phyloP scores from a whole-genome alignment of 1,284 basidiomycete species.

The Apiotrichum gamsii region DNA sequence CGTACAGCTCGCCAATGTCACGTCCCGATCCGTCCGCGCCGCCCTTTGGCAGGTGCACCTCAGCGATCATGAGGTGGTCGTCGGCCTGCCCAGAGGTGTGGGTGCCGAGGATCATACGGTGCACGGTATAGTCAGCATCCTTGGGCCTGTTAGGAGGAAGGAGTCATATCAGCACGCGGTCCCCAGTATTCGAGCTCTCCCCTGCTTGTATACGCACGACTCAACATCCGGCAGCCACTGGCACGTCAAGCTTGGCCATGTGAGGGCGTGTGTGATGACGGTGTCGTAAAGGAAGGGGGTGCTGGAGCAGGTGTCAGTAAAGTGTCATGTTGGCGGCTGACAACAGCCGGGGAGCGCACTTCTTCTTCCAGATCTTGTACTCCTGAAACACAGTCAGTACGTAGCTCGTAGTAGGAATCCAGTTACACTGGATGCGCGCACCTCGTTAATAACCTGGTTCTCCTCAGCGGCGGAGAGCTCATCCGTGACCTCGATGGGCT shows the following conservation, averaged over 20 bases:
- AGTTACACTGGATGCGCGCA: too few relatives aligned
- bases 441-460: conserved; percentile 89
- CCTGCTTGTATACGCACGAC: conserved; percentile 54
- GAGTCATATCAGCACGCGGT: too few relatives aligned
- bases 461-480: conserved; percentile 53
- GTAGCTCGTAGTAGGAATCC: background rate
- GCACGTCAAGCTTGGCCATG: conserved; percentile 96
- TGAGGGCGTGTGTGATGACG: conserved; percentile 93
- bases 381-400: conserved; percentile 46
- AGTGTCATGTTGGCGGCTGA: background rate
- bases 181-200: conserved; percentile 10
- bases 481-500: conserved; percentile 53
- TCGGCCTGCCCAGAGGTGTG: conserved; percentile 93
- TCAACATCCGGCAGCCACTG: conserved; percentile 99
- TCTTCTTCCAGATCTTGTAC: conserved; percentile 71
- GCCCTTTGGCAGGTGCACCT: conserved; percentile 84
- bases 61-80: conserved; percentile 94
- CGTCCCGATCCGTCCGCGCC: conserved; percentile 53
- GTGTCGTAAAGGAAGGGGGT: conserved; percentile 95
- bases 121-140: conserved; percentile 84
- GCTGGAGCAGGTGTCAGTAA: conserved; percentile 24
- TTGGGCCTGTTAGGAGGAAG: conserved; percentile 58
- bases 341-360: conserved; percentile 41
- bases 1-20: conserved; percentile 69
- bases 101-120: conserved; percentile 91